Percentiles rank a stretch among this genome's conserved stretches.
These are phyloP conservation scores for Metarhizium sp. DNA, from an alignment of 2,329 filamentous ascomycete genomes.

Conservation along the genomic window DNA sequence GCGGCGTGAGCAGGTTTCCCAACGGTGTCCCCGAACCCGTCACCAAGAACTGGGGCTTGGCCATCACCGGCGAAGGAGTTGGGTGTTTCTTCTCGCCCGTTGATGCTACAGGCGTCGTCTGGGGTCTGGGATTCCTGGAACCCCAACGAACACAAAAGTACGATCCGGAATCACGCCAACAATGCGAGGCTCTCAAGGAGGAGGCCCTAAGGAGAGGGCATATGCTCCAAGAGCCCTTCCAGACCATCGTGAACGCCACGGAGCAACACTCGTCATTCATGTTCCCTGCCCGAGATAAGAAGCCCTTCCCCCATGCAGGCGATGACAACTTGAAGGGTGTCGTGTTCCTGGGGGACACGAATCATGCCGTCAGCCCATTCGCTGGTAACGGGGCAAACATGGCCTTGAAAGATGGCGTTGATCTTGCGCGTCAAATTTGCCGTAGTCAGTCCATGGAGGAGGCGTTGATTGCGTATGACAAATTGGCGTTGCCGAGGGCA, in stretches of 20 bases:
- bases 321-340: conserved; percentile 13
- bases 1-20: conserved; percentile 23
- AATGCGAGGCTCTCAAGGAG: conserved; percentile 9
- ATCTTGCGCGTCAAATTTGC: conserved; percentile 16
- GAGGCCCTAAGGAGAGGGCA: conserved; percentile 10
- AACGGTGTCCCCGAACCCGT: conserved; percentile 20
- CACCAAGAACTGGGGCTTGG: conserved; percentile 23
- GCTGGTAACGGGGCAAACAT: conserved; percentile 35
- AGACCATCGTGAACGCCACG: conserved; percentile 23
- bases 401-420: conserved; percentile 12
- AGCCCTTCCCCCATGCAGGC: conserved; percentile 24
- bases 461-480: conserved; percentile 23
- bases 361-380: conserved; percentile 35
- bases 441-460: conserved; percentile 12
- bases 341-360: conserved; percentile 32
- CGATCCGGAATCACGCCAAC: too few relatives aligned
- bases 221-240: conserved; percentile 24
- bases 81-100: too few relatives aligned
- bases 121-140: too few relatives aligned
- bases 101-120: too few relatives aligned
- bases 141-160: too few relatives aligned
- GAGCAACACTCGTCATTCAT: conserved; percentile 21
- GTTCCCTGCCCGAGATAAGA: conserved; percentile 31
- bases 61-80: conserved; percentile 9
- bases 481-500: conserved; percentile 21